These are phyloP conservation scores for Echria macrotheca DNA, from an alignment of 495 filamentous ascomycete species.

Conservation along the genomic window DNA sequence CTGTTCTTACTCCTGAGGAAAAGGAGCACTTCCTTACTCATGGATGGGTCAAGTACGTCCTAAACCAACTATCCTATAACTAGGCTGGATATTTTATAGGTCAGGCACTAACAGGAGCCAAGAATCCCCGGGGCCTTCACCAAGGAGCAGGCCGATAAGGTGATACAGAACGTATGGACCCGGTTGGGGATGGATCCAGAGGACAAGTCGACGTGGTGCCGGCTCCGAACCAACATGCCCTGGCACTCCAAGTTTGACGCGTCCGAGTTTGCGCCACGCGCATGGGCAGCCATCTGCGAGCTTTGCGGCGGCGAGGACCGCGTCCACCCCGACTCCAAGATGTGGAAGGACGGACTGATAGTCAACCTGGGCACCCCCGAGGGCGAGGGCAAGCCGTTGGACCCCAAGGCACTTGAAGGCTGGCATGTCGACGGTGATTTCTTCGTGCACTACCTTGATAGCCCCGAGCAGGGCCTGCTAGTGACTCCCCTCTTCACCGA, in stretches of 20 bases:
- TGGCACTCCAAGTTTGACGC: constrained; percentile 48
- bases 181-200: constrained; percentile 60
- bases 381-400: constrained; percentile 43
- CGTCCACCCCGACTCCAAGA: constrained; percentile 41
- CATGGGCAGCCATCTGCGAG: constrained; percentile 65
- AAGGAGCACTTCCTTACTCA: constrained; percentile 61
- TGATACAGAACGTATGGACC: constrained; percentile 59
- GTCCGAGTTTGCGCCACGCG: constrained; percentile 58
- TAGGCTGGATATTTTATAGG: no score
- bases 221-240: constrained; percentile 62
- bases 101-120: no score
- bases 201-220: constrained; percentile 63
- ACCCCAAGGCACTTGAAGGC: constrained; percentile 45
- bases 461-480: constrained; percentile 64
- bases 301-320: constrained; percentile 63
- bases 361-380: constrained; percentile 64
- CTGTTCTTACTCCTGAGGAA: constrained; percentile 52
- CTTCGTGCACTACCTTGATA: constrained; percentile 71
- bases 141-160: constrained; percentile 49
- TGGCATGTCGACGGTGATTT: constrained; percentile 80
- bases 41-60: constrained; percentile 57
- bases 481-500: constrained; percentile 68
- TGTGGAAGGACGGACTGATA: constrained; percentile 66
- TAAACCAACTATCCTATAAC: no score
- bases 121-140: constrained; percentile 47